A percentile compares a stretch with the other conserved stretches of the same genome.
Conservation (phyloP, 1,284 basidiomycete genomes). For the Sanguinoderma infundibulare region DNA sequence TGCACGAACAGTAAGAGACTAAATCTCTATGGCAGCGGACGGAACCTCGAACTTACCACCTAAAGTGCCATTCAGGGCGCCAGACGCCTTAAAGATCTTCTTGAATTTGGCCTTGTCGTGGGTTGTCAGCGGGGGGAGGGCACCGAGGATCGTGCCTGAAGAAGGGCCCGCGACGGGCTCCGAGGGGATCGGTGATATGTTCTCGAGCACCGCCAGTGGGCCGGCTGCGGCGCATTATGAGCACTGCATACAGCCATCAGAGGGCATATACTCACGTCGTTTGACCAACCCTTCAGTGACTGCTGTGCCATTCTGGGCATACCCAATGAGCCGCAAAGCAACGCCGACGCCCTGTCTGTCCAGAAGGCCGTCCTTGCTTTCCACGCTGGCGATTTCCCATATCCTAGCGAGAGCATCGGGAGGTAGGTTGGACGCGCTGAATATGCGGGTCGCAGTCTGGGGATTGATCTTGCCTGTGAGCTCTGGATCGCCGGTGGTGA, state of each 20-base stretch:
- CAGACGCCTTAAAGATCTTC: slow-evolving; percentile 67
- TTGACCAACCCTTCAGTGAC: slow-evolving; percentile 60
- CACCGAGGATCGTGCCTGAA: not conserved
- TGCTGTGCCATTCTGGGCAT: slow-evolving; percentile 85
- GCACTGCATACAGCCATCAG: not conserved
- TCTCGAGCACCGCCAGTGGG: slow-evolving; percentile 79
- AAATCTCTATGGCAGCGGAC: not conserved
- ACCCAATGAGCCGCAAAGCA: slow-evolving; percentile 88
- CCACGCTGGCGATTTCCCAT: slow-evolving; percentile 91
- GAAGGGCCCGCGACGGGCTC: slow-evolving; percentile 15
- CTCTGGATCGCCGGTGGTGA: slow-evolving; percentile 66
- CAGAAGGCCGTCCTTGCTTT: slow-evolving; percentile 84
- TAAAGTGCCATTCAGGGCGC: slow-evolving; percentile 76
- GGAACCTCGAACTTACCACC: slow-evolving; percentile 53
- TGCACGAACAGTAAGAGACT: slow-evolving; percentile 25
- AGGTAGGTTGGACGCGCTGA: slow-evolving; percentile 78
- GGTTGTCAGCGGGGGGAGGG: slow-evolving; percentile 63
- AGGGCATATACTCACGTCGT: slow-evolving; percentile 53
- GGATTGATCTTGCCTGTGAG: slow-evolving; percentile 81
- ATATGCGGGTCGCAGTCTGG: slow-evolving; percentile 79
- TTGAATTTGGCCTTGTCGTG: slow-evolving; percentile 86
- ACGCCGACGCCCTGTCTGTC: slow-evolving; percentile 84
- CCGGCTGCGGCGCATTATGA: slow-evolving; percentile 58
- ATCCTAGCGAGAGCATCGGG: slow-evolving; percentile 85
- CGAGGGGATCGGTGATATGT: slow-evolving; percentile 46